Base-by-base conservation (phyloP, 805 yeast genomes). In the Teunomyces panamensis region DNA sequence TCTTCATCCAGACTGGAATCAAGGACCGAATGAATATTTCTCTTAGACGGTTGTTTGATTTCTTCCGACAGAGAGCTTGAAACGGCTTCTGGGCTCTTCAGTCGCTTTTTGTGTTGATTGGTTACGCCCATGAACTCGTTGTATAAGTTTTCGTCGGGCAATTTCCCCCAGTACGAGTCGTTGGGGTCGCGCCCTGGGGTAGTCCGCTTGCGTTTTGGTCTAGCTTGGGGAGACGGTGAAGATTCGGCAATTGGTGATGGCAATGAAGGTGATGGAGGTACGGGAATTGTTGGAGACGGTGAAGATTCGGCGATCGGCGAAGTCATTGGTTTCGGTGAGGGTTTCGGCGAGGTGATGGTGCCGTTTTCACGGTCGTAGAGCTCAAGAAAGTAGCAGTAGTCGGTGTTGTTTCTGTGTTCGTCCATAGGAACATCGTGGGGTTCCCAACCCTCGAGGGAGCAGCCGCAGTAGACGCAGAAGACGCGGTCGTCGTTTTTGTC, bases 381-480 rank as follows among this genome's bases (percentile, higher is more conserved):
- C 10, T 42, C 30, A 11, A 47, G 30, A 41, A 49, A 49, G 20
- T 47, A 49, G 34, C 53, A 49, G 11, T 28, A 13, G 36, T 44
- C 51, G 34, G 52, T 39, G 3, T 53, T 48, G 37, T 60, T 59
- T 13, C 45, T 62, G 58, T 87, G 94, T 53, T 83, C 89, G 9
- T 47, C 69, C 7, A 74, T 49, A 0, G 91, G 92, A 49, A 78
- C 81, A 63, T 88, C 94, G 2, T 68, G 73, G 1, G 64, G 59
- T 49, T 79, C 87, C 91, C 92, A 86, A 26, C 61, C 62, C 41
- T 67, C 71, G 20, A 62, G 49, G 3, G 65, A 57, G 35, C 64
- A 62, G n/a, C 61, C 65, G 42, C 67, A 62, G 42, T 62, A 59
- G 53, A 62, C 54, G 47, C 67, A 62, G 29, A 63, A 59, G 0